These are phyloP conservation scores for Agaricus bisporus DNA, from an alignment of 768 basidiomycete genomes.

Conservation along the genomic window DNA sequence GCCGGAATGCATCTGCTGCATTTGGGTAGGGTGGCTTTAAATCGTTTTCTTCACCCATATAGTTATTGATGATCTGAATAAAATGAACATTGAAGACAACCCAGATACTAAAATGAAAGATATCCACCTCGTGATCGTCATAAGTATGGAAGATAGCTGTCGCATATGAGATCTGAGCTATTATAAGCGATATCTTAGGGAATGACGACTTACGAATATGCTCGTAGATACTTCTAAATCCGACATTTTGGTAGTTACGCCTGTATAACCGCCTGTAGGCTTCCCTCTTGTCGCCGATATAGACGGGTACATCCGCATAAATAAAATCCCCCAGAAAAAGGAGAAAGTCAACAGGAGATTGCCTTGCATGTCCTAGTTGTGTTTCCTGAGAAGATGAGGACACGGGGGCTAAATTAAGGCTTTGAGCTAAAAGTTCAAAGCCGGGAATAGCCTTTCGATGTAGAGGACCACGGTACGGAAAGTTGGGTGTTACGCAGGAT, in stretches of 20 bases:
- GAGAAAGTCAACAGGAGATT: conserved; percentile 43
- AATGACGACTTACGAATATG: conserved; percentile 47
- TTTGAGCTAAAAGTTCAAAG: conserved; percentile 57
- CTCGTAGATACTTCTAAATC: conserved; percentile 65
- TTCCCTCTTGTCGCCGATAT: conserved; percentile 50
- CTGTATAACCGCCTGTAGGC: conserved; percentile 63
- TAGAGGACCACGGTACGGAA: conserved; percentile 58
- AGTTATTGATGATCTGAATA: conserved; percentile 59
- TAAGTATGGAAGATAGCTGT: conserved; percentile 63
- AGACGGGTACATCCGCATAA: conserved; percentile 66
- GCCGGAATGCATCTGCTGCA: conserved; percentile 51
- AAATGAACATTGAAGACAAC: not conserved
- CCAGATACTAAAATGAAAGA: not conserved
- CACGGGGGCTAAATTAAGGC: conserved; percentile 32
- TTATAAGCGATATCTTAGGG: not conserved
- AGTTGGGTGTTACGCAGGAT: conserved; percentile 66
- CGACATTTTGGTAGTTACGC: conserved; percentile 56
- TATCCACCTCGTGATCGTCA: conserved; percentile 63
- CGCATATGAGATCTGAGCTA: conserved; percentile 3
- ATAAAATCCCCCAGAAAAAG: conserved; percentile 73
- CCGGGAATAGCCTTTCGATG: conserved; percentile 50
- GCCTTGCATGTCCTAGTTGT: not conserved
- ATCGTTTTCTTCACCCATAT: conserved; percentile 50
- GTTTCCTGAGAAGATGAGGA: not conserved
- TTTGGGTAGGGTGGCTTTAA: conserved; percentile 43